Conservation (phyloP, 192 early-diverging fungal species). For the Coemansia interrupta region DNA sequence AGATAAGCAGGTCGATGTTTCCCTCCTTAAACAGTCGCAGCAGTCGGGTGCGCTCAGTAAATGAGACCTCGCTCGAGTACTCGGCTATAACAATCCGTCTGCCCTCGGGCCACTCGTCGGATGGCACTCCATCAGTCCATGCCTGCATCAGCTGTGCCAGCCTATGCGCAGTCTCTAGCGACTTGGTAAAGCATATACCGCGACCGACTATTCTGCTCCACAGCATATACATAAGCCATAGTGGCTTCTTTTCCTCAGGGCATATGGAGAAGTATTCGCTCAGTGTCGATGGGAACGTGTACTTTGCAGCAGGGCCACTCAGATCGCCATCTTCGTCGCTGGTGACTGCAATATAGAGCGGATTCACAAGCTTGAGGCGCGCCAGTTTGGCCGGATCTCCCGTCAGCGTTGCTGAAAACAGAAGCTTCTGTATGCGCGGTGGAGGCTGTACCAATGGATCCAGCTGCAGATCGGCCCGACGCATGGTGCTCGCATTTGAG, state of each 20-base stretch:
- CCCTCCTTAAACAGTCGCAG: conserved; percentile 67
- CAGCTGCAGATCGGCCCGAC: conserved; percentile 7
- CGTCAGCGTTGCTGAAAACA: conserved; percentile 95
- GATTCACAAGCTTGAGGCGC: conserved; percentile 71
- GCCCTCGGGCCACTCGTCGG: conserved; percentile 14
- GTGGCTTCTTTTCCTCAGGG: conserved; percentile 69
- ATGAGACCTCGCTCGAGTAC: conserved; percentile 70
- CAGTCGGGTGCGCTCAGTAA: conserved; percentile 58
- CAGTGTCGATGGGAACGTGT: conserved; percentile 56
- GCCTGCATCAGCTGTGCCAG: conserved; percentile 67
- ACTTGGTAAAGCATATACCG: conserved; percentile 84
- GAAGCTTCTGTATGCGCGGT: conserved; percentile 76
- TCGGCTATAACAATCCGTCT: conserved; percentile 55
- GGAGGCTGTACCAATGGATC: conserved; percentile 31
- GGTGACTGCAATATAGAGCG: conserved; percentile 73
- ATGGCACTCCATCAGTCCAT: conserved; percentile 50
- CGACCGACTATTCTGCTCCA: conserved; percentile 58
- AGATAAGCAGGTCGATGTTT: conserved; percentile 69
- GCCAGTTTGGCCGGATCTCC: conserved; percentile 91
- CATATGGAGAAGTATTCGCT: conserved; percentile 72
- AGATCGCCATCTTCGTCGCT: conserved; percentile 28
- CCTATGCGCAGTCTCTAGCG: conserved; percentile 84
- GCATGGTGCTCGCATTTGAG: conserved; percentile 24
- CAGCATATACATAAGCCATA: conserved; percentile 80
- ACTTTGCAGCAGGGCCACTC: conserved; percentile 16